phyloP scores from a whole-genome alignment of 2,329 filamentous ascomycete genomes.

The Exophiala calicioides region DNA sequence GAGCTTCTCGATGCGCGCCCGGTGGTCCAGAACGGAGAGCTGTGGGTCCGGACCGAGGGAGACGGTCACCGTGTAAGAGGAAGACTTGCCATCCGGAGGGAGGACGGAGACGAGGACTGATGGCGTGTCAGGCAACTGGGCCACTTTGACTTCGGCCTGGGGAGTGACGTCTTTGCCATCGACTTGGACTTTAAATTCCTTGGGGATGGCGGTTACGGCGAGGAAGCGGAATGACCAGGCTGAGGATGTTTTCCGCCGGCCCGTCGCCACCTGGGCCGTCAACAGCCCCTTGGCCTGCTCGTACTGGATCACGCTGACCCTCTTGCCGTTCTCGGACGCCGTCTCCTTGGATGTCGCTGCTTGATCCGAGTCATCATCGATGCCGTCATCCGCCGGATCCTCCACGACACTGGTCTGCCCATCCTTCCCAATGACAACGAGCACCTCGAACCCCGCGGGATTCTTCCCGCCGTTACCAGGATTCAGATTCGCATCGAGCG shows the following conservation, averaged over 20 bases:
- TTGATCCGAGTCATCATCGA: conserved; percentile 12
- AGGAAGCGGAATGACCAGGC: conserved; percentile 30
- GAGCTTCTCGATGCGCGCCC: conserved; percentile 25
- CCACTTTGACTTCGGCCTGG: conserved; percentile 18
- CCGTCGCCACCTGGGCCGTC: conserved; percentile 25
- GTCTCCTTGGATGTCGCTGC: conserved; percentile 15
- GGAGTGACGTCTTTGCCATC: conserved; percentile 27
- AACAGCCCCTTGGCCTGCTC: conserved; percentile 27
- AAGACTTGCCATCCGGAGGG: conserved; percentile 7
- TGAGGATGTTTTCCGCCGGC: no score
- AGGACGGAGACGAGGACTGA: conserved; percentile 29
- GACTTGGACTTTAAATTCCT: conserved; percentile 25
- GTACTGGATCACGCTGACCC: conserved; percentile 33
- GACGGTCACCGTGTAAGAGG: conserved; percentile 41
- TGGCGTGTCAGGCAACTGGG: conserved; percentile 24
- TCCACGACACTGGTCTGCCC: conserved; percentile 52
- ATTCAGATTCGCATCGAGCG: conserved; percentile 50
- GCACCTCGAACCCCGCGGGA: conserved; percentile 51
- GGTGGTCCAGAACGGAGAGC: conserved; percentile 30
- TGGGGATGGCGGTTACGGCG: conserved; percentile 20
- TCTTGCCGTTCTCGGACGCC: conserved; percentile 13
- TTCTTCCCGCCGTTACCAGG: conserved; percentile 53
- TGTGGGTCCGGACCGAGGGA: conserved; percentile 39
- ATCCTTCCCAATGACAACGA: conserved; percentile 48
- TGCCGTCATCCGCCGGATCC: conserved; percentile 40